Percentiles rank a stretch among this genome's conserved stretches.
Conservation (phyloP, 176 grass and related monocot genomes). For the Metroxylon sagu region DNA sequence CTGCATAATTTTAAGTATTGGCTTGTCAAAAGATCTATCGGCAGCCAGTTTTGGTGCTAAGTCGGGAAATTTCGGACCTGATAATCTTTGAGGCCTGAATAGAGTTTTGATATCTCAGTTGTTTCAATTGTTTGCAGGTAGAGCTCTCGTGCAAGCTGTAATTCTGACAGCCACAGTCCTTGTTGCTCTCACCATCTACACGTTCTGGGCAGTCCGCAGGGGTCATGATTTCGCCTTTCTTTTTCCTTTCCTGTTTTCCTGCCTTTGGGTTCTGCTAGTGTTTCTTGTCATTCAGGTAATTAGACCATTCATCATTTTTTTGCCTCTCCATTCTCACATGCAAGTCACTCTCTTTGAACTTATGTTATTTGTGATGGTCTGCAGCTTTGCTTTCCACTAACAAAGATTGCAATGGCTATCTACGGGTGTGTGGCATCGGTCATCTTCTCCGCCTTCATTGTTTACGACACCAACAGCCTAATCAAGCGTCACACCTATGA, state of each 20-base stretch:
- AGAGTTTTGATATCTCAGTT: too few relatives aligned
- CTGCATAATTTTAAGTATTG: too few relatives aligned
- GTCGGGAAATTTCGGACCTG: too few relatives aligned
- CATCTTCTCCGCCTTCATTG: slow-evolving; percentile 70
- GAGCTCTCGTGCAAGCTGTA: slow-evolving; percentile 31
- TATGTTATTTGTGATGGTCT: too few relatives aligned
- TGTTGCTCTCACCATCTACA: slow-evolving; percentile 40
- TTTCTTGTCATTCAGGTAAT: slow-evolving; percentile 47
- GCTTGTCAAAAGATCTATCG: too few relatives aligned
- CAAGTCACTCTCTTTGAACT: too few relatives aligned
- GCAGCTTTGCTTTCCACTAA: slow-evolving; percentile 39
- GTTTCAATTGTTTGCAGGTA: slow-evolving; percentile 35
- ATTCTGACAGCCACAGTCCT: slow-evolving; percentile 41
- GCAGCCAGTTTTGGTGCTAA: too few relatives aligned
- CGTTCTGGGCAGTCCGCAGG: slow-evolving; percentile 43
- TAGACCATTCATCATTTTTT: neutral
- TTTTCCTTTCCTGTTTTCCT: slow-evolving; percentile 39
- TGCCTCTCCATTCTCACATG: neutral
- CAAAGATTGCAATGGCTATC: slow-evolving; percentile 68
- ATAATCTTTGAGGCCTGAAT: too few relatives aligned
- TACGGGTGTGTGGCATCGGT: slow-evolving; percentile 52
- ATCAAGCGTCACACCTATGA: slow-evolving; percentile 68
- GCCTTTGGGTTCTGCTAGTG: slow-evolving; percentile 27
- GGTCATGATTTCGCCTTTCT: slow-evolving; percentile 50
- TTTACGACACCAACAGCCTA: slow-evolving; percentile 66